phyloP scores from a whole-genome alignment of 2,329 filamentous ascomycete species.

The Tolypocladium ophioglossoides region DNA sequence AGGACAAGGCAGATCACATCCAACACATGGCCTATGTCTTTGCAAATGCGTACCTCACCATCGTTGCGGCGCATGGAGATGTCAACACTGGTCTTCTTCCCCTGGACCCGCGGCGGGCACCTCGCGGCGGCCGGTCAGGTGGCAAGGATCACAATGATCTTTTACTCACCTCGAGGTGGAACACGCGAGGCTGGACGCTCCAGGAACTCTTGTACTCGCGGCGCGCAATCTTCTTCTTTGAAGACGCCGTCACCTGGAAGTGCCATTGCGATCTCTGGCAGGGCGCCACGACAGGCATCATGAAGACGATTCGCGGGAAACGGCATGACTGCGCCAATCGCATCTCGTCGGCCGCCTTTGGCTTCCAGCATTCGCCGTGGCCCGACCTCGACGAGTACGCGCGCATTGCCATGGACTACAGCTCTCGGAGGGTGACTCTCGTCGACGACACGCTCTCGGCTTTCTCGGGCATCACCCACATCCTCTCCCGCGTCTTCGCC shows the following conservation, averaged over 20 bases:
- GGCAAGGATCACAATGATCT: constrained; percentile 25
- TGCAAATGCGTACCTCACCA: constrained; percentile 31
- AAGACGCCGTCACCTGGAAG: constrained; percentile 32
- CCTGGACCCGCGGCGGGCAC: constrained; percentile 22
- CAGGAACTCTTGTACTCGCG: constrained; percentile 32
- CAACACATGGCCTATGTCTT: constrained; percentile 35
- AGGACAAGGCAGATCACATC: constrained; percentile 27
- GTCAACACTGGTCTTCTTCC: constrained; percentile 25
- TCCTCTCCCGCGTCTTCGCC: constrained; percentile 28
- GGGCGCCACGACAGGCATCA: constrained; percentile 18
- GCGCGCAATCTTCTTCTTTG: constrained; percentile 31
- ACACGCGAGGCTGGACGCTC: constrained; percentile 30
- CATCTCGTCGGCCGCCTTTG: constrained; percentile 22
- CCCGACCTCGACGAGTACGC: constrained; percentile 35
- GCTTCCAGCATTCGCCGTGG: constrained; percentile 30
- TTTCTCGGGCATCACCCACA: constrained; percentile 30
- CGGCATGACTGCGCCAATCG: constrained; percentile 20
- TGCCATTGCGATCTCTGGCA: constrained; percentile 35
- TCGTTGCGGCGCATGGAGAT: constrained; percentile 31
- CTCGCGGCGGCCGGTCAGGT: constrained; percentile 13
- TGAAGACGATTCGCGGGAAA: constrained; percentile 20
- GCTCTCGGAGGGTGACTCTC: constrained; percentile 24
- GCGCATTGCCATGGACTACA: constrained; percentile 32
- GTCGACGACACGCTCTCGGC: constrained; percentile 32
- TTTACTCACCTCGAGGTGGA: constrained; percentile 27